Evolutionary conservation across 257 asterid genomes (phyloP), one percentile per base, ranked within the genome.

Genomic region (Catharanthus roseus): DNA sequence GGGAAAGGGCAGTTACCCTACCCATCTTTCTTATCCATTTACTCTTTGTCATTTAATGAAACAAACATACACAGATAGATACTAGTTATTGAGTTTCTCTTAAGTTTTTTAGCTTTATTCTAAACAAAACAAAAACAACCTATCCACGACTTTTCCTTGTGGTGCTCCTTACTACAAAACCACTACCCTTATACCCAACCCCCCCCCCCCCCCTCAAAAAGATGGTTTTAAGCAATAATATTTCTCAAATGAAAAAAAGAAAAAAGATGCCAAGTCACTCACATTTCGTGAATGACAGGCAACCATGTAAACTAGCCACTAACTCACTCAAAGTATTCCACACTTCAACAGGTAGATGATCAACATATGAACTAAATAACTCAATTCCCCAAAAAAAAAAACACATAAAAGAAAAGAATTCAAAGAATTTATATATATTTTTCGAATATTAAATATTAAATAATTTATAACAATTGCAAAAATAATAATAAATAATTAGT

Each of bases 211-310:
- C n/a, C n/a, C n/a, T n/a, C n/a, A 10, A 42, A 24, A 23, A 42
- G 31, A 50, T 45, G 60, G 65, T 57, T 38, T 18, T 47, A 8
- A 23, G 31, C 5, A n/a, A n/a, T n/a, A n/a, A n/a, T n/a, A 16
- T 66, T 65, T 34, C 18, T 63, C 19, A 23, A 42, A 68, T 42
- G 41, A 39, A 38, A 9, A 68, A 71, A 66, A 23, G 29, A 54
- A 73, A n/a, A 78, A 75, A 76, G 83, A 83, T 79, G 83, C 81
- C 80, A 56, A 75, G 42, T 85, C 86, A 77, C 89, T 80, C 77
- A 78, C 91, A 82, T 89, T 91, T 85, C 89, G 93, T 91, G 90
- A 84, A 82, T 80, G 87, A 76, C 85, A 81, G 88, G 87, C 87
- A 85, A 89, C 82, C 81, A 57, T 74, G 87, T 82, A 86, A 74